A percentile compares a stretch with the other conserved stretches of the same genome.
These are phyloP conservation scores for Ogataea angusta DNA, from an alignment of 805 yeast species.

Conservation along the genomic window DNA sequence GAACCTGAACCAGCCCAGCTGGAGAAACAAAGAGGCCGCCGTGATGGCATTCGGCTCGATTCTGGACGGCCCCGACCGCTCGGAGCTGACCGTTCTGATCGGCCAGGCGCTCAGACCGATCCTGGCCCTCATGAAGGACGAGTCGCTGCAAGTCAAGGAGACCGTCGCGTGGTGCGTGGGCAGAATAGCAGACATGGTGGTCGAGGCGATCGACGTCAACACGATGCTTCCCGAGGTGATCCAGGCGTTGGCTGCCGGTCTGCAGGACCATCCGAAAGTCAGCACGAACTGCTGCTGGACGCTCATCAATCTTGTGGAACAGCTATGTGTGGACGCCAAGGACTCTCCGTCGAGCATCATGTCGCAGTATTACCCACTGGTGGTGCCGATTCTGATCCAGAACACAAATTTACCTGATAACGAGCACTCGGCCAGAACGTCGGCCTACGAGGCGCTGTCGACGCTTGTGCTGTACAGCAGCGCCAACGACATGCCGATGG, in stretches of 20 bases:
- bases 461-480: slow-evolving; percentile 76
- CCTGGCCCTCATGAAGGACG: slow-evolving; percentile 68
- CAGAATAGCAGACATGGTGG: slow-evolving; percentile 83
- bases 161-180: slow-evolving; percentile 99
- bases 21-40: slow-evolving; percentile 95
- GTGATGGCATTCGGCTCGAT: slow-evolving; percentile 99
- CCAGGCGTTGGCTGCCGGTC: slow-evolving; percentile 72
- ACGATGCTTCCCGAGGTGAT: slow-evolving; percentile 68
- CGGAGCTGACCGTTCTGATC: slow-evolving; percentile 62
- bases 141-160: slow-evolving; percentile 81
- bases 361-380: slow-evolving; percentile 66
- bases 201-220: slow-evolving; percentile 68
- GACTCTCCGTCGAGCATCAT: slow-evolving; percentile 53
- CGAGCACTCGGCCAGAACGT: slow-evolving; percentile 84
- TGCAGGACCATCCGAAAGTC: slow-evolving; percentile 88
- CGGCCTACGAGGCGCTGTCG: slow-evolving; percentile 94
- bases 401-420: slow-evolving; percentile 74
- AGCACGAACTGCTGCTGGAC: slow-evolving; percentile 99
- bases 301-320: slow-evolving; percentile 85
- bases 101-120: slow-evolving; percentile 83
- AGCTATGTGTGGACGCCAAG: slow-evolving; percentile 56
- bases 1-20: slow-evolving; percentile 55
- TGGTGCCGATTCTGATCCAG: slow-evolving; percentile 68
- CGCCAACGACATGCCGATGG: slow-evolving; percentile 60
- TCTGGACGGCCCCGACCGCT: slow-evolving; percentile 86